A percentile compares a stretch with the other conserved stretches of the same genome.
phyloP scores from a whole-genome alignment of 1,284 basidiomycete species.

The Tylopilus orsonianus region DNA sequence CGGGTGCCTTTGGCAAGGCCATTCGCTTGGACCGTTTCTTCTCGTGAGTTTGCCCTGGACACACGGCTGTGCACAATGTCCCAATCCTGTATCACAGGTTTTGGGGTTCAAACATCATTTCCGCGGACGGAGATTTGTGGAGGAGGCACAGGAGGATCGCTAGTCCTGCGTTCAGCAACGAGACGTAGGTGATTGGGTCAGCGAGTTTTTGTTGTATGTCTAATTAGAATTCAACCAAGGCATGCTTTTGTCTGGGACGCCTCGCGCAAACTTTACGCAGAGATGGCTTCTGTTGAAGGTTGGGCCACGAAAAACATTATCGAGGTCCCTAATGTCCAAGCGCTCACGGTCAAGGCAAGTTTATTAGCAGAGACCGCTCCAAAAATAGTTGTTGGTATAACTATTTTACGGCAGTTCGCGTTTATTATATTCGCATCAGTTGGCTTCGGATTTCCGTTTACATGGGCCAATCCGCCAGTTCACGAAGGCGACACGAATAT shows the following conservation, averaged over 20 bases:
- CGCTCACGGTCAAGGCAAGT: slow-evolving; percentile 45
- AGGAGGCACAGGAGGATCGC: slow-evolving; percentile 48
- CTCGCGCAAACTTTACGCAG: slow-evolving; percentile 41
- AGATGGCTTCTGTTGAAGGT: slow-evolving; percentile 44
- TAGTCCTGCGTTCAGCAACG: slow-evolving; percentile 49
- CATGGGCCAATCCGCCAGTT: slow-evolving; percentile 39
- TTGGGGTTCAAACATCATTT: slow-evolving; percentile 49
- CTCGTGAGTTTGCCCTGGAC: slow-evolving; percentile 7
- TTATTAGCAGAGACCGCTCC: not conserved
- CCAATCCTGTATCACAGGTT: slow-evolving; percentile 27
- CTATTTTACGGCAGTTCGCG: slow-evolving; percentile 37
- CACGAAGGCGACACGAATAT: slow-evolving; percentile 43
- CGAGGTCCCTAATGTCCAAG: slow-evolving; percentile 40
- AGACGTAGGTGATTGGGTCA: slow-evolving; percentile 36
- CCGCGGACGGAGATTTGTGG: slow-evolving; percentile 45
- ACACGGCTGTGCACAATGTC: not conserved
- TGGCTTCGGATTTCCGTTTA: slow-evolving; percentile 50
- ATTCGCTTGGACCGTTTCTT: slow-evolving; percentile 25
- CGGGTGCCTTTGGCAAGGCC: slow-evolving; percentile 43
- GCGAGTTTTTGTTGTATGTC: not conserved
- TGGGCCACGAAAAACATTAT: slow-evolving; percentile 40
- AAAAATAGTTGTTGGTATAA: not conserved
- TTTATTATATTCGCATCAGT: slow-evolving; percentile 50
- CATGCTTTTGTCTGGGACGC: slow-evolving; percentile 48
- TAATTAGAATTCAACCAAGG: slow-evolving; percentile 31